These are phyloP conservation scores for Talaromyces islandicus DNA, from an alignment of 2,329 filamentous ascomycete species.

Conservation along the genomic window DNA sequence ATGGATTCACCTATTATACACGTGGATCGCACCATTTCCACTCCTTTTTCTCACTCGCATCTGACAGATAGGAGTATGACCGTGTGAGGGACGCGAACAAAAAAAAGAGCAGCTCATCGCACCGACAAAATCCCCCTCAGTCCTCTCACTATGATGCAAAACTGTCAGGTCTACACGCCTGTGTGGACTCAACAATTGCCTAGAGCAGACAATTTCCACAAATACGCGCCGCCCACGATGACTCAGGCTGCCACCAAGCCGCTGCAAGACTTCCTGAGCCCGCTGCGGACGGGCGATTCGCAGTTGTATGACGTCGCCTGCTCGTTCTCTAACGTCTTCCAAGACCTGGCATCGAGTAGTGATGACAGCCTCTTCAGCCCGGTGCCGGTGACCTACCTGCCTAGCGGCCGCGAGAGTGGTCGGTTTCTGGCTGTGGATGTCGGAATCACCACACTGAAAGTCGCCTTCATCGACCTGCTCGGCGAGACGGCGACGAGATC, in stretches of 20 bases:
- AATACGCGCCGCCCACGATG: neutral
- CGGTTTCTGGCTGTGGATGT: constrained; percentile 10
- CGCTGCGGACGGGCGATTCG: constrained; percentile 5
- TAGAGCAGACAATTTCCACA: neutral
- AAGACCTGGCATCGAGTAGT: constrained; percentile 2
- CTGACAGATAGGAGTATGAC: neutral
- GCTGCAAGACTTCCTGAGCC: constrained; percentile 8
- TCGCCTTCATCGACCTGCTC: constrained; percentile 11
- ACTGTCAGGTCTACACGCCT: neutral
- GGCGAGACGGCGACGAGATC: constrained; percentile 2
- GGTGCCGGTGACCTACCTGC: constrained; percentile 8
- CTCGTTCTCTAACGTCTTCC: constrained; percentile 10
- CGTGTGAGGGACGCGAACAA: neutral
- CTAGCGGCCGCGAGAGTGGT: constrained; percentile 6
- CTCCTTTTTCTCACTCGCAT: neutral
- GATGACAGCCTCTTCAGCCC: constrained; percentile 8
- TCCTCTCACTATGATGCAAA: neutral
- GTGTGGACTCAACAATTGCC: neutral
- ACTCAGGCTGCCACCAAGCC: constrained; percentile 6
- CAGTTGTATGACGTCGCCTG: constrained; percentile 9
- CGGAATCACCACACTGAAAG: constrained; percentile 10
- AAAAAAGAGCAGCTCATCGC: neutral
- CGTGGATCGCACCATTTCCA: neutral
- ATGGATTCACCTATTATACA: neutral
- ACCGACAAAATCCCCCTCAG: neutral